Base-by-base conservation (phyloP, 306 rosid species). In the Heteromeles arbutifolia region DNA sequence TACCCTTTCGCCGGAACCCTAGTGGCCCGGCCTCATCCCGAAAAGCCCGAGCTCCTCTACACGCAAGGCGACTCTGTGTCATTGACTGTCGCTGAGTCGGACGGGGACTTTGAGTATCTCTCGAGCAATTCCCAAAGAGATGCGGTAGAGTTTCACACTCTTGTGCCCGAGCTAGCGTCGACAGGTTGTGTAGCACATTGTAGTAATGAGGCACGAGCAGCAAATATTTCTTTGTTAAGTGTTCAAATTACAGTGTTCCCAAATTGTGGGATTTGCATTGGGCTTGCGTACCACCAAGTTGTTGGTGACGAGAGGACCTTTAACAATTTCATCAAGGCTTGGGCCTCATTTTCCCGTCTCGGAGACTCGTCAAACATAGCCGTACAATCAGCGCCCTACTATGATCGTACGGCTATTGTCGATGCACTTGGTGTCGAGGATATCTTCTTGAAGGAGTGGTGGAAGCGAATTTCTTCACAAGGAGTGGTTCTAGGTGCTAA, bases 261-360 rank as follows among this genome's bases (percentile, higher is more conserved):
- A 18, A 75, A 73, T 52, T 24, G 22, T 45, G 93, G 93, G 3
- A 37, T 89, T 24, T 83, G 82, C 64, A 70, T 89, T 12, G 88
- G 89, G 72, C 34, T 89, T 43, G 41, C 90, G 2, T 74, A 67
- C 62, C 89, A 75, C 15, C 66, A 83, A 4, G 82, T 81, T 39
- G 72, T 76, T 19, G 86, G 81, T 1, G 89, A 89, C 45, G 80
- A 76, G 17, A 85, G 93, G 67, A 89, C 93, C 26, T 81, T 89
- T 53, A 70, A 79, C 77, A 84, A 81, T 59, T 86, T 86, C 84
- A 64, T 89, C 53, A 79, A 79, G 48, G 78, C 84, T 21, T 86
- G 93, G 93, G 85, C 90, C 28, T 57, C 74, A 1, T 85, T 72
- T 53, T 83, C 77, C 15, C 5, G 67, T 2, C 43, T 19, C 4